Evolutionary conservation across 768 basidiomycete species (phyloP).

Genomic region (Pleurotus cornucopiae): DNA sequence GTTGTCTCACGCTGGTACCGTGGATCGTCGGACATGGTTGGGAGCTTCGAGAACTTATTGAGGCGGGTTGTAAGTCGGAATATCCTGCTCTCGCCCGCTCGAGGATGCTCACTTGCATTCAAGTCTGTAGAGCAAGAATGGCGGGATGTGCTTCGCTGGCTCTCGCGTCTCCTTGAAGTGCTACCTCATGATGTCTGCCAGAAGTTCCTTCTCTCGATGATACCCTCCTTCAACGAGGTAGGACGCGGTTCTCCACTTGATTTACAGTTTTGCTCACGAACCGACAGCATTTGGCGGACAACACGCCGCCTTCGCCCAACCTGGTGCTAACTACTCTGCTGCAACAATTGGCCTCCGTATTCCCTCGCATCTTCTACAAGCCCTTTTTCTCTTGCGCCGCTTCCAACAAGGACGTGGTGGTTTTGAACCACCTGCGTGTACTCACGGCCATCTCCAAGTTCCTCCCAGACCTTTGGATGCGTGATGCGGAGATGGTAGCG

Average conservation of each 20-base stretch:
- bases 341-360: slow-evolving; percentile 40
- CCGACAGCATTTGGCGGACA: slow-evolving; percentile 46
- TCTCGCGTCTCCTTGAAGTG: slow-evolving; percentile 37
- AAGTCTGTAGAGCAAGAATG: slow-evolving; percentile 26
- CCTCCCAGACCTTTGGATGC: slow-evolving; percentile 61
- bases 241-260: slow-evolving; percentile 15
- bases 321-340: slow-evolving; percentile 47
- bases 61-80: slow-evolving; percentile 33
- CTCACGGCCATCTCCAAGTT: slow-evolving; percentile 48
- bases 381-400: slow-evolving; percentile 68
- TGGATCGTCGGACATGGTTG: slow-evolving; percentile 35
- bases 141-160: slow-evolving; percentile 32
- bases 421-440: slow-evolving; percentile 55
- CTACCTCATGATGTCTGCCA: slow-evolving; percentile 46
- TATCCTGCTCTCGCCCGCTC: background rate
- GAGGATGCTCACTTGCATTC: background rate
- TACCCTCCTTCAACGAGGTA: slow-evolving; percentile 51
- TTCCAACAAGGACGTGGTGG: slow-evolving; percentile 54
- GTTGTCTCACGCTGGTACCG: slow-evolving; percentile 36
- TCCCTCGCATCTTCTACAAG: slow-evolving; percentile 68
- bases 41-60: slow-evolving; percentile 34
- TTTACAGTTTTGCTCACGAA: background rate
- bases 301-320: slow-evolving; percentile 46
- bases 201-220: slow-evolving; percentile 29
- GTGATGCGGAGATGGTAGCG: slow-evolving; percentile 71